Evolutionary conservation across 2,329 filamentous ascomycete species (phyloP).

Genomic region (Fusarium sambucinum): DNA sequence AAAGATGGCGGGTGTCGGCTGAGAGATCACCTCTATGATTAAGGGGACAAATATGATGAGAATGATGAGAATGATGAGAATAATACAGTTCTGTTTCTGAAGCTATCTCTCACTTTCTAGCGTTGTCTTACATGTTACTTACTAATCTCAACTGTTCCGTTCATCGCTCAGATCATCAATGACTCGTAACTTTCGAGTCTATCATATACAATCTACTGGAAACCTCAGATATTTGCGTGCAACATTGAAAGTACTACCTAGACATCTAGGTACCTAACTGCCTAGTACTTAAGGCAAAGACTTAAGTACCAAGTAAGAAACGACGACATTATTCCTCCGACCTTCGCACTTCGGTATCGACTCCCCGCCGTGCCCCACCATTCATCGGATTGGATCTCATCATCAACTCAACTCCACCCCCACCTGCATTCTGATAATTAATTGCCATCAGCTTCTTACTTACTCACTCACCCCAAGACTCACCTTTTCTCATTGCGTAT

Average conservation of each 20-base stretch:
- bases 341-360: conserved; percentile 28
- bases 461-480: conserved; percentile 4
- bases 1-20: neutral
- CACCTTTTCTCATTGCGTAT: neutral
- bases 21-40: neutral
- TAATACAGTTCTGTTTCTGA: neutral
- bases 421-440: conserved; percentile 21
- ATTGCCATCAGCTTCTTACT: conserved; percentile 28
- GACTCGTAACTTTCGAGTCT: neutral
- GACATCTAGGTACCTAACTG: too few species aligned
- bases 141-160: neutral
- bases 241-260: neutral
- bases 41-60: neutral
- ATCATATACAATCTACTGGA: neutral
- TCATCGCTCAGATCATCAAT: neutral
- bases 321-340: conserved; percentile 21
- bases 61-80: neutral
- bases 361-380: conserved; percentile 37
- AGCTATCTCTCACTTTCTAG: conserved; percentile 1
- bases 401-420: conserved; percentile 25
- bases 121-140: neutral
- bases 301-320: conserved; percentile 32
- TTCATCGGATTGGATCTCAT: conserved; percentile 30
- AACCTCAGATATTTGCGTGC: neutral
- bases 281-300: too few species aligned